These are phyloP conservation scores for Neurospora intermedia DNA, from an alignment of 495 filamentous ascomycete species.

Conservation along the genomic window DNA sequence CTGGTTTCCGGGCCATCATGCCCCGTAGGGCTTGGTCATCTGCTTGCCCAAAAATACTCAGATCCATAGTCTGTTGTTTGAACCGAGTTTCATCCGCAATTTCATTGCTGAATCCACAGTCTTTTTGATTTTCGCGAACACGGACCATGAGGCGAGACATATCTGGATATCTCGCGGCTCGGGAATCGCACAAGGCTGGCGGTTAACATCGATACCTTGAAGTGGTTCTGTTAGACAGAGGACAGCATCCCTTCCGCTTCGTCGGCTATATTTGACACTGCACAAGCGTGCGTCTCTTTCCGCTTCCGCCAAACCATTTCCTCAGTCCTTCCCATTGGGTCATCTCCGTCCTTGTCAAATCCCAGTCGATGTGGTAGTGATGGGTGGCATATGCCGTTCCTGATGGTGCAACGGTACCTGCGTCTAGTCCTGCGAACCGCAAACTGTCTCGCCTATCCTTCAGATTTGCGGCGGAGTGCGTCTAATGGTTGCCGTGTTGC, in stretches of 20 bases:
- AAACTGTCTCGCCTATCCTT: background rate
- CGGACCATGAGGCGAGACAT: background rate
- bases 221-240: background rate
- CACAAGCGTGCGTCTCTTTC: slow-evolving; percentile 10
- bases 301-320: slow-evolving; percentile 9
- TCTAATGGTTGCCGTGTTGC: background rate
- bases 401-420: background rate
- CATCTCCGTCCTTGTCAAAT: background rate
- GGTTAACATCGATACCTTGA: slow-evolving; percentile 6
- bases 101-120: background rate
- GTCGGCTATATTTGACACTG: slow-evolving; percentile 9
- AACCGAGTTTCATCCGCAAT: background rate
- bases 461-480: background rate
- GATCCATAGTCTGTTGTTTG: background rate
- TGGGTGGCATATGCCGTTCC: background rate
- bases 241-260: background rate
- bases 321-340: background rate
- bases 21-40: background rate
- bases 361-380: background rate
- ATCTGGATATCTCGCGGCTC: background rate
- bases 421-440: background rate
- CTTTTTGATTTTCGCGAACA: background rate
- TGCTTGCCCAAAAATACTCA: background rate
- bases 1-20: background rate
- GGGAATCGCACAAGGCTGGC: slow-evolving; percentile 11